Percentiles rank a stretch among this genome's conserved stretches.
phyloP scores from a whole-genome alignment of 1,139 yeast species.

The Scheffersomyces cryptocercus region DNA sequence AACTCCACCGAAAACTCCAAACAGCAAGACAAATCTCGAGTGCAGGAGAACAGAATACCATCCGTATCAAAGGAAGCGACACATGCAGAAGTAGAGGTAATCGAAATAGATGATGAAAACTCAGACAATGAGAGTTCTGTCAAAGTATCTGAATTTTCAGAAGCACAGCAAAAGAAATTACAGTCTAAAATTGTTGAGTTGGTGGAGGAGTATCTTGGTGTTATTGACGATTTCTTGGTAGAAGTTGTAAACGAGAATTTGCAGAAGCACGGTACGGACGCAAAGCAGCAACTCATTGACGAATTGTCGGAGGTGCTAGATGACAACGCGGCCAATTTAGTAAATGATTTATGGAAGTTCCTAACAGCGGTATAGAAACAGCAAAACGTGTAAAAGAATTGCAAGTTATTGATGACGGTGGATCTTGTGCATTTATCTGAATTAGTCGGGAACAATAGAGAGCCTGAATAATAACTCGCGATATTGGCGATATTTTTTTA shows the following conservation, averaged over 20 bases:
- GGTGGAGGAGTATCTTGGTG: conserved; percentile 54
- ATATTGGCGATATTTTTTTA: no score
- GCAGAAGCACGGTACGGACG: conserved; percentile 22
- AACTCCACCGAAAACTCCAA: no score
- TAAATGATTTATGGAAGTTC: conserved; percentile 36
- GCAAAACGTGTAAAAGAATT: no score
- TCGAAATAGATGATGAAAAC: neutral
- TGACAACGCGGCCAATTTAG: conserved; percentile 53
- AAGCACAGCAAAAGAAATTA: conserved; percentile 18
- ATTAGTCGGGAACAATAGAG: no score
- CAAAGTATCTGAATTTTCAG: conserved; percentile 13
- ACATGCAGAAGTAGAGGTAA: neutral
- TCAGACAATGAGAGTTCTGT: conserved; percentile 1
- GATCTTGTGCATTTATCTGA: no score
- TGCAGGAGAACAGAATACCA: neutral
- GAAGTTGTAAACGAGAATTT: conserved; percentile 44
- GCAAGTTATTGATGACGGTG: no score
- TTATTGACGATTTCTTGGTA: conserved; percentile 50
- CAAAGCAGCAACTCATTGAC: conserved; percentile 31
- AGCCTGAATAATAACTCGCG: no score
- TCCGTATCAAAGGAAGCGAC: neutral
- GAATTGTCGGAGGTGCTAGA: conserved; percentile 57
- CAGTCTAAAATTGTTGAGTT: conserved; percentile 38
- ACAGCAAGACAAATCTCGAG: neutral
- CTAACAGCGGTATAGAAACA: no score